Percentiles rank a stretch among this genome's conserved stretches.
Evolutionary conservation across 768 basidiomycete genomes (phyloP).

Genomic region (Trametes punicea): DNA sequence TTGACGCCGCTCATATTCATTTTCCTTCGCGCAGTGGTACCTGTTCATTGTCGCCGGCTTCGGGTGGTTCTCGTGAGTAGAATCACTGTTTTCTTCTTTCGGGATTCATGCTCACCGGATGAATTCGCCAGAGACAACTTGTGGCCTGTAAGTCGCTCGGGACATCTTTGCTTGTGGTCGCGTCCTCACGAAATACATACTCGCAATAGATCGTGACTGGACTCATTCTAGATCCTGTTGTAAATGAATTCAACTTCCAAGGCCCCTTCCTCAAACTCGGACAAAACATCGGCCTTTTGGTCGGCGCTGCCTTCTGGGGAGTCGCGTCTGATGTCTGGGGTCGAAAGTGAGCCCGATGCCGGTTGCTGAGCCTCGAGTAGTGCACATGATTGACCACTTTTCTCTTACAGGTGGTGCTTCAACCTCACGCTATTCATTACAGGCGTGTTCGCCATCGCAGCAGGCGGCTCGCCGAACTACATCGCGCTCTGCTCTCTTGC

Average conservation of each 20-base stretch:
- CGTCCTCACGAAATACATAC: neutral
- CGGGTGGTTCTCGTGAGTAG: conserved; percentile 66
- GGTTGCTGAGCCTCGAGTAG: neutral
- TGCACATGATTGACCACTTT: neutral
- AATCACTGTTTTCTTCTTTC: neutral
- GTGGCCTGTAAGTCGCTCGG: conserved; percentile 63
- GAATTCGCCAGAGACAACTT: conserved; percentile 51
- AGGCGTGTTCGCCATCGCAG: conserved; percentile 59
- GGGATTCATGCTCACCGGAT: neutral
- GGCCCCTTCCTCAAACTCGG: conserved; percentile 65
- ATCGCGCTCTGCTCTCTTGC: conserved; percentile 48
- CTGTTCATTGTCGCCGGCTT: conserved; percentile 66
- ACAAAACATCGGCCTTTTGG: conserved; percentile 69
- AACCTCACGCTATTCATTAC: conserved; percentile 69
- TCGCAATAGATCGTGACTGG: conserved; percentile 54
- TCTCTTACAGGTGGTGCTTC: conserved; percentile 49
- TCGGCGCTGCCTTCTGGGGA: conserved; percentile 70
- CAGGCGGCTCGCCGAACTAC: conserved; percentile 57
- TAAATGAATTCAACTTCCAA: conserved; percentile 60
- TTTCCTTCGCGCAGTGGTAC: conserved; percentile 43
- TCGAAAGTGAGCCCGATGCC: conserved; percentile 40
- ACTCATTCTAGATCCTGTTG: conserved; percentile 61
- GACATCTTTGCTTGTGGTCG: neutral
- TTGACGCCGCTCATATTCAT: neutral
- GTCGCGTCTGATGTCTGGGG: conserved; percentile 71